Percentiles rank a stretch among this genome's conserved stretches.
Conservation (phyloP, 139 green algal genomes). For the Pseudopediastrum boryanum region DNA sequence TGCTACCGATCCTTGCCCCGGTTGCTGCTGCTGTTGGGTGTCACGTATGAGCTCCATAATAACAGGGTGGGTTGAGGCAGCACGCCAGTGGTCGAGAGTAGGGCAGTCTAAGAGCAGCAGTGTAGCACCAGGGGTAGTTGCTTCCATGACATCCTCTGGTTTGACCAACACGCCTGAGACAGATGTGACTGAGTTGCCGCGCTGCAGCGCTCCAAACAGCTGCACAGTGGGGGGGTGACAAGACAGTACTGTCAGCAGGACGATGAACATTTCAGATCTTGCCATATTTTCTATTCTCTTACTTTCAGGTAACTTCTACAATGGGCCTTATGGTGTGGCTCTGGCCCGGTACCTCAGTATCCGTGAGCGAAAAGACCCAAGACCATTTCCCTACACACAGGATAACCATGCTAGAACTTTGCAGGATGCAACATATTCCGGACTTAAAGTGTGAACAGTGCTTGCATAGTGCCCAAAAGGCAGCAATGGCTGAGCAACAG, state of each 20-base stretch:
- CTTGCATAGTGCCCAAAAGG: too few species aligned
- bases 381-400: too few species aligned
- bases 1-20: neutral
- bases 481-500: too few species aligned
- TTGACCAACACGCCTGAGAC: conserved; percentile 56
- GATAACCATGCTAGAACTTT: too few species aligned
- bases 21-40: conserved; percentile 5
- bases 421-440: too few species aligned
- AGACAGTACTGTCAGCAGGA: neutral
- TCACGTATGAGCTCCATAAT: neutral
- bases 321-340: too few species aligned
- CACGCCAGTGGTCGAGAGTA: conserved; percentile 42
- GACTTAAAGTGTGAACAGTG: too few species aligned
- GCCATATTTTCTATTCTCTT: too few species aligned
- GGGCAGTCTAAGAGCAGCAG: conserved; percentile 92
- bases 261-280: neutral
- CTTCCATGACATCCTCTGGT: conserved; percentile 80
- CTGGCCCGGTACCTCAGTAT: too few species aligned
- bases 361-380: too few species aligned
- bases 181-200: conserved; percentile 65
- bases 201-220: conserved; percentile 77
- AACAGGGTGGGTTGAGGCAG: conserved; percentile 30
- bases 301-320: too few species aligned
- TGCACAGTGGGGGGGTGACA: conserved; percentile 39
- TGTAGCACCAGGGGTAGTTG: conserved; percentile 67